These are phyloP conservation scores for Penicillium manginii DNA, from an alignment of 495 filamentous ascomycete species.

Conservation along the genomic window DNA sequence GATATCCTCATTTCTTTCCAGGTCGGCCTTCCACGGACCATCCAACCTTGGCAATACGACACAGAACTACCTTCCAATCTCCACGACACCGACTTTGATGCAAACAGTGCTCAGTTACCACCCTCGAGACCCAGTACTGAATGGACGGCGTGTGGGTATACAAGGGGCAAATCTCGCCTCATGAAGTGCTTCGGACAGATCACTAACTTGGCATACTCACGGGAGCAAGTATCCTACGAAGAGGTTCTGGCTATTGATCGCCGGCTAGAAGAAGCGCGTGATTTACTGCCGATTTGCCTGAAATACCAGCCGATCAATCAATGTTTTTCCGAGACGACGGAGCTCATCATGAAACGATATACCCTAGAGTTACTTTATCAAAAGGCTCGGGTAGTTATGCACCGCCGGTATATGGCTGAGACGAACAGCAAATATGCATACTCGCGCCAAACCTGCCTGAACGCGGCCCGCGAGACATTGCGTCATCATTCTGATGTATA, in stretches of 20 bases:
- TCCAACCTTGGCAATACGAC: slow-evolving; percentile 49
- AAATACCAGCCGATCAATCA: slow-evolving; percentile 71
- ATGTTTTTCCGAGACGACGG: slow-evolving; percentile 72
- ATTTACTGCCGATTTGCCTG: slow-evolving; percentile 69
- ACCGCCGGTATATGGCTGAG: slow-evolving; percentile 78
- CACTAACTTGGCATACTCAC: slow-evolving; percentile 48
- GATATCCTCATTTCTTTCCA: slow-evolving; percentile 51
- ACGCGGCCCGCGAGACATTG: slow-evolving; percentile 76
- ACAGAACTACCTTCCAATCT: slow-evolving; percentile 47
- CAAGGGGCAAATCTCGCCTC: slow-evolving; percentile 43
- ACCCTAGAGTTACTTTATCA: slow-evolving; percentile 81
- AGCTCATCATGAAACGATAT: slow-evolving; percentile 80
- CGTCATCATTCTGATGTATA: slow-evolving; percentile 76
- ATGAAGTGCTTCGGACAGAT: slow-evolving; percentile 51
- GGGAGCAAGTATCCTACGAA: slow-evolving; percentile 65
- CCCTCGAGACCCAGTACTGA: slow-evolving; percentile 40
- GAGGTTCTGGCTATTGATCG: slow-evolving; percentile 77
- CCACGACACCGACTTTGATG: slow-evolving; percentile 47
- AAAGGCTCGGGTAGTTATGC: slow-evolving; percentile 80
- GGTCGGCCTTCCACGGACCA: slow-evolving; percentile 48
- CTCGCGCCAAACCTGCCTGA: slow-evolving; percentile 80
- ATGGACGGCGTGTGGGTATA: slow-evolving; percentile 39
- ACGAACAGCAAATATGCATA: slow-evolving; percentile 75
- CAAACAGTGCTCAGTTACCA: slow-evolving; percentile 39
- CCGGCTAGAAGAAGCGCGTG: slow-evolving; percentile 68